Evolutionary conservation across 176 grass and related monocot species (phyloP).

Genomic region (Carex cristatella): DNA sequence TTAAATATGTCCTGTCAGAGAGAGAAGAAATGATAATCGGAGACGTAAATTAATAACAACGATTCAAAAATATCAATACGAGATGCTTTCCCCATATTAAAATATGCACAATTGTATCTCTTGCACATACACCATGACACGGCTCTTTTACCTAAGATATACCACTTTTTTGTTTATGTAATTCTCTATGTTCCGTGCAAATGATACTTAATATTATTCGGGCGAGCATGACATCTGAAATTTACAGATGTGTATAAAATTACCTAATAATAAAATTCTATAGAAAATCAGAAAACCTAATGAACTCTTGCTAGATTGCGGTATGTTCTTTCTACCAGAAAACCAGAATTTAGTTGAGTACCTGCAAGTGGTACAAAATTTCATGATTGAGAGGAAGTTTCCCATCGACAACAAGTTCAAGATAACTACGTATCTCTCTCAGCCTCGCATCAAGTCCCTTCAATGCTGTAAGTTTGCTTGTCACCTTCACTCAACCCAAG

Average conservation of each 20-base stretch:
- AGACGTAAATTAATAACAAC: background rate
- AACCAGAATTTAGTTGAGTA: constrained; percentile 2
- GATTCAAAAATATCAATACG: background rate
- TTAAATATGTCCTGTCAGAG: constrained; percentile 79
- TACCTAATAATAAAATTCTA: background rate
- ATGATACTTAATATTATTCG: background rate
- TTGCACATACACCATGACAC: background rate
- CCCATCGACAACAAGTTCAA: constrained; percentile 85
- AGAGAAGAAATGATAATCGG: constrained; percentile 5
- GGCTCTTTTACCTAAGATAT: background rate
- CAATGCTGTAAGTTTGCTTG: constrained; percentile 82
- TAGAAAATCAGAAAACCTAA: background rate
- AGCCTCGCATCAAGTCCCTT: constrained; percentile 84
- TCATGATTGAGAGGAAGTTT: constrained; percentile 95
- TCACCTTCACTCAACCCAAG: constrained; percentile 45
- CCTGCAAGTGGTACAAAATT: constrained; percentile 97
- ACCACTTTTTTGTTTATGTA: constrained; percentile 14
- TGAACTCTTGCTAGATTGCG: background rate
- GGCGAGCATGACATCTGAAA: background rate
- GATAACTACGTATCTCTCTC: constrained; percentile 72
- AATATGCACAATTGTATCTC: background rate
- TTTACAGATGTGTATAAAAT: background rate
- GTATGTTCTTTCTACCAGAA: background rate
- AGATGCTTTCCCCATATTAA: background rate
- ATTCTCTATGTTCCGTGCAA: background rate